Conservation (phyloP, 108 stramenopile genomes). For the Schizochytrium sp. region DNA sequence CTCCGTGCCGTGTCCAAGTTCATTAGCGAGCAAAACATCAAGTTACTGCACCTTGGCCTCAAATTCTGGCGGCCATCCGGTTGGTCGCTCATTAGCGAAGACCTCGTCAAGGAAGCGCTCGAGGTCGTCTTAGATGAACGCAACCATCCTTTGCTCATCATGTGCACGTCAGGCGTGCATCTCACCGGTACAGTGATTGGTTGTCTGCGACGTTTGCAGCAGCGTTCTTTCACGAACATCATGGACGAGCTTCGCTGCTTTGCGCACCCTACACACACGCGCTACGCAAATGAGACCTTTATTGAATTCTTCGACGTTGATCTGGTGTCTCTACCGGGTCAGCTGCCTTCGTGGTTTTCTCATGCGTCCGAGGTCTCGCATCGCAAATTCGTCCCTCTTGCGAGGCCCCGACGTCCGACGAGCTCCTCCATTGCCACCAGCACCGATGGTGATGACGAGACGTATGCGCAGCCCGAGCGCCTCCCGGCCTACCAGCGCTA, state of each 20-base stretch:
- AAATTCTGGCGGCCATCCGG: constrained; percentile 7
- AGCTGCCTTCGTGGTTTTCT: background rate
- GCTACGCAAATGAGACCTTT: constrained; percentile 15
- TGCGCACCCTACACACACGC: background rate
- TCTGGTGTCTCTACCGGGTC: background rate
- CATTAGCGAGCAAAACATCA: background rate
- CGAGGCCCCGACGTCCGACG: background rate
- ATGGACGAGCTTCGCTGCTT: constrained; percentile 5
- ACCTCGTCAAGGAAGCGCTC: constrained; percentile 12
- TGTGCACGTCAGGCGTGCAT: constrained; percentile 5
- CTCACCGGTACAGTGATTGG: background rate
- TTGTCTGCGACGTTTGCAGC: background rate
- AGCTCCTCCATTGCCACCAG: background rate
- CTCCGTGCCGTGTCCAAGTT: background rate
- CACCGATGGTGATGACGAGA: background rate
- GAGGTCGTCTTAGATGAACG: background rate
- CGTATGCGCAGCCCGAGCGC: background rate
- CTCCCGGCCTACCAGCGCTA: background rate
- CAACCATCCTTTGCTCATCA: constrained; percentile 1
- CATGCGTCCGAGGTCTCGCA: background rate
- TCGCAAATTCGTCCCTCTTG: background rate
- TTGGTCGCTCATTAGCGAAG: background rate
- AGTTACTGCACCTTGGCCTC: background rate
- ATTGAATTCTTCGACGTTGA: constrained; percentile 15
- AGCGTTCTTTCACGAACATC: background rate